Evolutionary conservation across 345 rosid genomes (phyloP), one percentile per base, ranked within the genome.

Genomic region (Clarkia xantiana): DNA sequence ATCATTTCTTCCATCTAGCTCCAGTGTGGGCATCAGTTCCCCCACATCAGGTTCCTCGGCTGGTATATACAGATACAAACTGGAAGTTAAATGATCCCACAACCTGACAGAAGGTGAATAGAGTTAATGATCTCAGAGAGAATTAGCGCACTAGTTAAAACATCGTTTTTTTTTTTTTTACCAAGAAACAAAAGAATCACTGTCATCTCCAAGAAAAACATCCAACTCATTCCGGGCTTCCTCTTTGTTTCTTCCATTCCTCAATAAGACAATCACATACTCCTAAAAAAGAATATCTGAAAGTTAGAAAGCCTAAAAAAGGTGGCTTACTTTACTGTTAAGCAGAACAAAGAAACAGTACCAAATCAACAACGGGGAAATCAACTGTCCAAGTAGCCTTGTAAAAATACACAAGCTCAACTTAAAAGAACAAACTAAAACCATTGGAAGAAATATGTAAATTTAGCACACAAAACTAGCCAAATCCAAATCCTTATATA

Each of bases 81-180:
- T 74, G 53, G 87, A 67, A 49, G 84, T 66, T 61, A 93, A 63
- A 73, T 87, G 97, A 73, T 82, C 95, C 99, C 99, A 93, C 67
- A 93, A 55, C 99, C 99, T 93, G 76, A 55, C 59, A 18, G 53
- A 70, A 55, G 42, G 40, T 36, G 53, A 55, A 36, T 23, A 19
- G 19, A 36, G 16, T 4, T 40, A 36, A 23, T 11, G 38, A 18
- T 15, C 12, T 18, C 43, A 17, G 23, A 16, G 41, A 34, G 41
- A 0, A 1, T 14, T 25, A 40, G 3, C 9, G 20, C 19, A 14
- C 7, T 16, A 44, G 15, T 47, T 44, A 13, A 1, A 14, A 15
- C 8, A 4, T 9, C 1, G 10, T 54, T 54, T 46, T 7, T 11
- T 11, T 19, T 14, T 34, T 14, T 17, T 4, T 9, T 91, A 91